Percentiles rank a stretch among this genome's conserved stretches.
phyloP scores from a whole-genome alignment of 441 rosid species.

The Erysimum cheiri region DNA sequence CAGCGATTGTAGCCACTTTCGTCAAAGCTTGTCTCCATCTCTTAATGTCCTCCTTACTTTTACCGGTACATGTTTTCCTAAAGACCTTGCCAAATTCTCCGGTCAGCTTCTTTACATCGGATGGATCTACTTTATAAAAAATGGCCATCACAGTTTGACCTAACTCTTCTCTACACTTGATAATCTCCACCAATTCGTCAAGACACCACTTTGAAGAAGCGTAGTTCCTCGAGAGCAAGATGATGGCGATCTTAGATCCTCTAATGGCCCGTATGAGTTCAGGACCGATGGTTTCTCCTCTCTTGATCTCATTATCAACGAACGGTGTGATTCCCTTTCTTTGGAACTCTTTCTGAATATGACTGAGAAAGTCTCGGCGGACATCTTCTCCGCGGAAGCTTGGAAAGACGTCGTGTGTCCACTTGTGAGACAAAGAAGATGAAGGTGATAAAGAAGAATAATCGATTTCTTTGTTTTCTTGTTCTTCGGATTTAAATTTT shows the following conservation, averaged over 20 bases:
- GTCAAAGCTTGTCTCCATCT: constrained; percentile 8
- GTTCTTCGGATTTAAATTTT: neutral
- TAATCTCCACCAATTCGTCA: neutral
- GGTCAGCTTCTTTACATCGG: constrained; percentile 2
- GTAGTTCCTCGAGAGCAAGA: neutral
- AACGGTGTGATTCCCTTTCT: constrained; percentile 26
- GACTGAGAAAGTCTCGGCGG: constrained; percentile 8
- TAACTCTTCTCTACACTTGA: neutral
- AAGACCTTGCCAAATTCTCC: constrained; percentile 6
- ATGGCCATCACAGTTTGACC: neutral
- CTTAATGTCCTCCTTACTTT: neutral
- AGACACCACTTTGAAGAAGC: neutral
- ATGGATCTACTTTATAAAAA: neutral
- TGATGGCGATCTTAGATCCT: neutral
- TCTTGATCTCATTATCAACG: constrained; percentile 20
- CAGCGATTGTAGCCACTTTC: constrained; percentile 16
- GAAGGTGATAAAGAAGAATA: neutral
- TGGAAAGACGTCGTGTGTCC: constrained; percentile 17
- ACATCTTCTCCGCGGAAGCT: constrained; percentile 34
- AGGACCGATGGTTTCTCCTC: constrained; percentile 29
- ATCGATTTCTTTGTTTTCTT: constrained; percentile 4
- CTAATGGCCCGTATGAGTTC: constrained; percentile 6
- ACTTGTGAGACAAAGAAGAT: neutral
- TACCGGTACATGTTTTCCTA: neutral
- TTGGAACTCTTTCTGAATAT: constrained; percentile 11